Conservation (phyloP, 1,139 yeast species). For the Geotrichum fermentans region DNA sequence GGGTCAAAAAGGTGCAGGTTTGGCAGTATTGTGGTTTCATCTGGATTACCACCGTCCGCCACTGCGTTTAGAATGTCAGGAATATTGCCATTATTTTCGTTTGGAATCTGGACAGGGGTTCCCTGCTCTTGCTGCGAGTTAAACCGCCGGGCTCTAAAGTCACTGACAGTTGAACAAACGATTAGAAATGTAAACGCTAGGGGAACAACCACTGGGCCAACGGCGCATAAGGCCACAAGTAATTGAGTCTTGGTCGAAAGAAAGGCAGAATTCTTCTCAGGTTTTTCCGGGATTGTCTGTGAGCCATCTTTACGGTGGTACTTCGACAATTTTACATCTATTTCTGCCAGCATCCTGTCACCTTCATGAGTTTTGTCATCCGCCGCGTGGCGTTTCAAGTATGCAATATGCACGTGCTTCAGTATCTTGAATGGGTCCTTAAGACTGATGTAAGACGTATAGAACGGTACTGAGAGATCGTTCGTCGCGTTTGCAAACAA, state of each 20-base stretch:
- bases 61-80: too few species aligned
- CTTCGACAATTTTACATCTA: background rate
- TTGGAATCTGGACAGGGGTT: too few species aligned
- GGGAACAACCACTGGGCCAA: background rate
- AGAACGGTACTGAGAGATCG: conserved; percentile 61
- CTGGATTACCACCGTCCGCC: too few species aligned
- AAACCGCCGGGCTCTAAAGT: background rate
- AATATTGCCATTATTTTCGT: too few species aligned
- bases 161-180: background rate
- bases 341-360: background rate
- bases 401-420: conserved; percentile 26
- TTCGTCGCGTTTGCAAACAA: conserved; percentile 69
- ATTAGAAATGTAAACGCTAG: background rate
- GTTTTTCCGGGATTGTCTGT: background rate
- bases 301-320: too few species aligned
- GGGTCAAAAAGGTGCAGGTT: background rate
- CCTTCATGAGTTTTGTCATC: background rate
- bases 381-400: background rate
- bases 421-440: conserved; percentile 44
- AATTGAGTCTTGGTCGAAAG: background rate
- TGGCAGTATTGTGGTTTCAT: background rate
- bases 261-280: background rate
- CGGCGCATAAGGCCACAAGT: background rate
- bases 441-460: conserved; percentile 47
- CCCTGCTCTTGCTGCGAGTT: background rate